Base-by-base conservation (phyloP, 768 basidiomycete species). In the Leccinum longicurvipes region DNA sequence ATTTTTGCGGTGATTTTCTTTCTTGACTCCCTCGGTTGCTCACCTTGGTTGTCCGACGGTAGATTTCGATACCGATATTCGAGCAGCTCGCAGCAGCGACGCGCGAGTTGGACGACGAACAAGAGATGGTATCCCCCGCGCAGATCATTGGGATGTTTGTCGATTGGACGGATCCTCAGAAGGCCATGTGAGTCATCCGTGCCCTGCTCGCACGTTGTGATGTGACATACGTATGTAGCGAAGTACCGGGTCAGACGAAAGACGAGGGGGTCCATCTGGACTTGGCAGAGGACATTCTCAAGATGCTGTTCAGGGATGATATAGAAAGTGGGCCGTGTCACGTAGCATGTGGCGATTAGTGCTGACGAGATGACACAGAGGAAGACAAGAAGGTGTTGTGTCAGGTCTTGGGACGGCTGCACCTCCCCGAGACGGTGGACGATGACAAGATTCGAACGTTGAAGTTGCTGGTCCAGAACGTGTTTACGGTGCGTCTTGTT, bases 91-190 rank as follows among this genome's bases (percentile, higher is more conserved):
- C 78, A 4, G 73, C 77, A 15, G 76, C 83, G 47, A 79, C 84
- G 52, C 81, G 80, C 19, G 84, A 86, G 14, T 69, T 86, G 23
- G 90, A 89, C 3, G 86, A 86, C 1, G 85, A 82, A 46, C 82
- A 88, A 63, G 82, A 85, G 41, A 89, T 90, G 84, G 81, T 92
- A 11, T 73, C 81, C 0, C 82, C 88, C 0, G 73, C 82, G 19
- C 89, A 92, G 63, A 84, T 92, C 55, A 86, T 84, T 0, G 74
- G 85, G n/a, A 80, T 94, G 72, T 79, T 95, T 64, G 78, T 87
- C 3, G 92, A 94, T 60, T 96, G 93, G 93, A 91, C 89, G 4
- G 87, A 95, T 66, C 89, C 91, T 0, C 77, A 82, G 64, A 92
- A 90, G 64, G 79, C 81, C 32, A 79, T 82, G 65, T 81, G 64